Evolutionary conservation across 2,329 filamentous ascomycete genomes (phyloP), one percentile per base, ranked within the genome.

Genomic region (Pezicula carpinea): DNA sequence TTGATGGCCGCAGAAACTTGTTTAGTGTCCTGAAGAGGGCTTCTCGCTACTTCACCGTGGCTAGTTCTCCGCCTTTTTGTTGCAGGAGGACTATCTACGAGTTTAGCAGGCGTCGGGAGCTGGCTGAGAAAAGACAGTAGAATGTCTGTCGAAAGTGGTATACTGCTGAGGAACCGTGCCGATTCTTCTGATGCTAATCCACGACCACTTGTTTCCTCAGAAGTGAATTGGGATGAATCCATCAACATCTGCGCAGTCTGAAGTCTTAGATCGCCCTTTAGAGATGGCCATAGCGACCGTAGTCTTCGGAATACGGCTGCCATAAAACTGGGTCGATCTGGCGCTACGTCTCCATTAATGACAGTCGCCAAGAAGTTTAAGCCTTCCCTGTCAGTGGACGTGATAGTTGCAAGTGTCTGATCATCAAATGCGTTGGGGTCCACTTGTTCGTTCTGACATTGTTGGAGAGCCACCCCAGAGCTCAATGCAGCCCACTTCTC

Each of bases 41-140:
- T 79, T 45, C 73, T 71, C 46, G 80, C 76, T 54, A 79, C 77
- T 54, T 87, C 85, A 14, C 80, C 83, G 46, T 85, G 81, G 66
- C 87, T 95, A 0, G 82, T 89, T 47, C 89, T 80, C 59, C 89
- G 82, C 52, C 89, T 77, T 72, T 95, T 96, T 53, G 83, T 83
- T 2, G 86, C 78, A 8, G 87, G 85, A 11, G 83, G 79, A 47
- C 84, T 82, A 39, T 82, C 83, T 35, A 85, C 82, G 66, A 91
- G 77, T 57, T 86, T 82, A 3, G 83, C 76, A n/a, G 84, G 79
- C 13, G 81, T 83, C 48, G 89, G 85, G 34, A 96, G 76, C 19
- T 80, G 82, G 53, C 87, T 79, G 6, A 96, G 69, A 66, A 95
- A 89, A 40, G 76, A 75, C 1, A 82, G 70, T 7, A 96, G 75